phyloP scores from a whole-genome alignment of 768 basidiomycete species.

The Strobilomyces confusus region DNA sequence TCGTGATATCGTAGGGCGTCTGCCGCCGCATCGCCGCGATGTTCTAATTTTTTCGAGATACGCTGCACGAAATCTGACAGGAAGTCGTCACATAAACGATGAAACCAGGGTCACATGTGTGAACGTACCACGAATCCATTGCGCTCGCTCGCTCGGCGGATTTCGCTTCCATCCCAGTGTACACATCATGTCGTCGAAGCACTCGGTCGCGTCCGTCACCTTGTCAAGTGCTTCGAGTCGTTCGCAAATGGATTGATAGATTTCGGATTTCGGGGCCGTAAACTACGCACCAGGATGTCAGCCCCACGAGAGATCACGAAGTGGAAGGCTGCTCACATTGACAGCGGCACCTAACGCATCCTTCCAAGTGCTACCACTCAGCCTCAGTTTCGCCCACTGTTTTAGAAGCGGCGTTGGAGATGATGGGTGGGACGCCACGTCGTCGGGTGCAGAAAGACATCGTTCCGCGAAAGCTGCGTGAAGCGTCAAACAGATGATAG shows the following conservation, averaged over 20 bases:
- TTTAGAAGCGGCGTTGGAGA: background rate
- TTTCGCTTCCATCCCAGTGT: background rate
- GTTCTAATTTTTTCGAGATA: background rate
- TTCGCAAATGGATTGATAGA: slow-evolving; percentile 8
- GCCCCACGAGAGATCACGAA: background rate
- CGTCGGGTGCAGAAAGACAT: background rate
- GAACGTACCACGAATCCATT: slow-evolving; percentile 2
- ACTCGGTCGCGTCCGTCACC: background rate
- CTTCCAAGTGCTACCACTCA: slow-evolving; percentile 3
- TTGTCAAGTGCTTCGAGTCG: background rate
- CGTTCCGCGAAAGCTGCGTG: background rate
- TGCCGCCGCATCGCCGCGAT: background rate
- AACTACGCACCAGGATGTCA: background rate
- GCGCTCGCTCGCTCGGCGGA: background rate
- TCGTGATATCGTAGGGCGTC: background rate
- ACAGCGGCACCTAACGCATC: background rate
- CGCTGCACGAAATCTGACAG: background rate
- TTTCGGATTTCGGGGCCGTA: background rate
- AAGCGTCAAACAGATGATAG: background rate
- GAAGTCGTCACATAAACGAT: background rate
- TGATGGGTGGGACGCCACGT: too few species aligned
- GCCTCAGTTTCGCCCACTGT: slow-evolving; percentile 4
- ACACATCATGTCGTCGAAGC: background rate
- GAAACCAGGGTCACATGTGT: background rate
- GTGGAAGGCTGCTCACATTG: background rate